These are phyloP conservation scores for Solanum gracilifrons DNA, from an alignment of 257 asterid genomes.

Conservation along the genomic window DNA sequence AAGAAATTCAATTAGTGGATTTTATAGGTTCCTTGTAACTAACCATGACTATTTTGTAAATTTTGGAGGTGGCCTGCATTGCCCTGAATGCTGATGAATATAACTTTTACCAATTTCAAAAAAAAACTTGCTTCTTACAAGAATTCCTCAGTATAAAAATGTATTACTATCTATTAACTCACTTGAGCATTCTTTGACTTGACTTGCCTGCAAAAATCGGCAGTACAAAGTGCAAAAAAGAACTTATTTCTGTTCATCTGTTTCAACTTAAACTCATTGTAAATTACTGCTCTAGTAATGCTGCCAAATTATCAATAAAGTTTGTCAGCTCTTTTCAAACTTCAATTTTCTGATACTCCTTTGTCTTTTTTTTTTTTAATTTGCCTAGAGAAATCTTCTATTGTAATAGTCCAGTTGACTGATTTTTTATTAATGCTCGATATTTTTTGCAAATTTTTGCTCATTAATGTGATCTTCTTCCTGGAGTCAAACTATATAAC, in stretches of 20 bases:
- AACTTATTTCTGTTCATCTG: neutral
- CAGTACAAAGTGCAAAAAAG: neutral
- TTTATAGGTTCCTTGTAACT: neutral
- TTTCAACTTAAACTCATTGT: neutral
- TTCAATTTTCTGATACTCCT: neutral
- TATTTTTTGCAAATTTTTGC: neutral
- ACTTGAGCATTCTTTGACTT: neutral
- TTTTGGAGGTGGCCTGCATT: neutral
- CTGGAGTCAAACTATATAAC: neutral
- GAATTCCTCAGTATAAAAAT: neutral
- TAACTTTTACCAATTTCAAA: too few species aligned
- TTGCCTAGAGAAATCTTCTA: neutral
- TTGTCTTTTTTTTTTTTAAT: too few species aligned
- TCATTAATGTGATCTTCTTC: neutral
- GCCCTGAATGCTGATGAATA: neutral
- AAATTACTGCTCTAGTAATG: neutral
- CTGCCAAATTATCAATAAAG: neutral
- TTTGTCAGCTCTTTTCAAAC: neutral
- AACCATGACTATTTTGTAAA: neutral
- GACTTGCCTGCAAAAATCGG: neutral
- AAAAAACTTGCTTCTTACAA: neutral
- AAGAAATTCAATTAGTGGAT: neutral
- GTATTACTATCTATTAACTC: neutral
- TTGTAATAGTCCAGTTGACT: neutral
- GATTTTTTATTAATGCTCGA: neutral